A percentile compares a stretch with the other conserved stretches of the same genome.
Conservation (phyloP, 192 early-diverging fungal species). For the Umbelopsis sp. region DNA sequence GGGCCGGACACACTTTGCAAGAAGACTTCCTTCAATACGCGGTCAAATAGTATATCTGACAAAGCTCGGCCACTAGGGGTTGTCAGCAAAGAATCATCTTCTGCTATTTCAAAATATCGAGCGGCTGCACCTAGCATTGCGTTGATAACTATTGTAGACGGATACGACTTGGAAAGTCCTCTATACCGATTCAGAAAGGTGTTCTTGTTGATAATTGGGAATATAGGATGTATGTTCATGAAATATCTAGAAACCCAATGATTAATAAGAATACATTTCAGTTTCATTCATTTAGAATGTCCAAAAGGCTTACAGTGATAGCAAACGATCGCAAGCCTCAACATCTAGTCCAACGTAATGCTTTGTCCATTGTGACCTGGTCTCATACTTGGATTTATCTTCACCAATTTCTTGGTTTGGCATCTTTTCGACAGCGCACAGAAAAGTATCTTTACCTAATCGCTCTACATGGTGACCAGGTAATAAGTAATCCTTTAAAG, state of each 20-base stretch:
- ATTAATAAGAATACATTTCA: not conserved
- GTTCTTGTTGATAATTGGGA: slow-evolving; percentile 70
- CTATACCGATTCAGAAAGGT: slow-evolving; percentile 54
- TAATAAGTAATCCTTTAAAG: not conserved
- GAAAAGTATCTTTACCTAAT: slow-evolving; percentile 1
- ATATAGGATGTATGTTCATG: slow-evolving; percentile 64
- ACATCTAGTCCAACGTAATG: not conserved
- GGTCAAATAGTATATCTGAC: slow-evolving; percentile 1
- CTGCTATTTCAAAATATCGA: slow-evolving; percentile 34
- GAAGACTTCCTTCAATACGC: not conserved
- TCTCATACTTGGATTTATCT: not conserved
- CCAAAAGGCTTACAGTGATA: not conserved
- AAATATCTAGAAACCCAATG: slow-evolving; percentile 50
- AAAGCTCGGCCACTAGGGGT: not conserved
- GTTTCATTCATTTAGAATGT: too few relatives aligned
- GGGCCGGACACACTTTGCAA: slow-evolving; percentile 1
- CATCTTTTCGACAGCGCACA: not conserved
- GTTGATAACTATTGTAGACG: slow-evolving; percentile 33
- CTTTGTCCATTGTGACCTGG: not conserved
- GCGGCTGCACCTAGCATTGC: slow-evolving; percentile 34
- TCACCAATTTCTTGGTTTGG: not conserved
- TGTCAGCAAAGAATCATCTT: not conserved
- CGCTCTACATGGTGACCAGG: slow-evolving; percentile 3
- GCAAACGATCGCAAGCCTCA: not conserved
- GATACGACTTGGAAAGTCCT: slow-evolving; percentile 25